Base-by-base conservation (phyloP, 352 stramenopile species). In the Elongisporangium anandrum region DNA sequence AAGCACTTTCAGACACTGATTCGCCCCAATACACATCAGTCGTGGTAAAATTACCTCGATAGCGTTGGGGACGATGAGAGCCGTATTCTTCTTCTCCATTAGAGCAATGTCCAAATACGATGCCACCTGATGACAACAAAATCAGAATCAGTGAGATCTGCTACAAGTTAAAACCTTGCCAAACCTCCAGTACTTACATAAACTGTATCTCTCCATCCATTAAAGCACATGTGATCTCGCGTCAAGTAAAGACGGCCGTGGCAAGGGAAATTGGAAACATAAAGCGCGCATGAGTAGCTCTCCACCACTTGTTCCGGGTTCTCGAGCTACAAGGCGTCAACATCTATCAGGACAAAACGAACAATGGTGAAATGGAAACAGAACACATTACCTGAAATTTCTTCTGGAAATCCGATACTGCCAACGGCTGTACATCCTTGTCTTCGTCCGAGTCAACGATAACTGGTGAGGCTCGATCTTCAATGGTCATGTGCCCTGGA, bases 51-150 rank as follows among this genome's bases (percentile, higher is more conserved):
- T 66, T 60, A 94, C 81, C 81, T 95, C 86, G 34, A 94, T 89
- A 15, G 81, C 86, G 47, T 95, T 95, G 3, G 86, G 86, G 8
- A 94, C 86, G 56, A 95, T 91, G 22, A 95, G 60, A 8, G 86
- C 84, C 2, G 84, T 89, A 50, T 94, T 92, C 53, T 95, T 95
- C 60, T 93, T 93, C 60, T 92, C 86, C 60, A 95, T 79, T 22
- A 56, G 49, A 21, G 65, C 66, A 56, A 95, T 91, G 15, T 93
- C 79, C n/a, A 81, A 70, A 45, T 88, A 89, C 6, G 73, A 83
- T n/a, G 77, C 61, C 29, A 93, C 81, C 83, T 93, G 54, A 59
- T 16, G 16, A 39, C 47, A 48, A 19, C 19, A 60, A 53, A n/a
- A 59, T 24, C n/a, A 62, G 56, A 49, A 20, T 23, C 13, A 59